phyloP scores from a whole-genome alignment of 345 rosid genomes.

The Gossypium ekmanianum region DNA sequence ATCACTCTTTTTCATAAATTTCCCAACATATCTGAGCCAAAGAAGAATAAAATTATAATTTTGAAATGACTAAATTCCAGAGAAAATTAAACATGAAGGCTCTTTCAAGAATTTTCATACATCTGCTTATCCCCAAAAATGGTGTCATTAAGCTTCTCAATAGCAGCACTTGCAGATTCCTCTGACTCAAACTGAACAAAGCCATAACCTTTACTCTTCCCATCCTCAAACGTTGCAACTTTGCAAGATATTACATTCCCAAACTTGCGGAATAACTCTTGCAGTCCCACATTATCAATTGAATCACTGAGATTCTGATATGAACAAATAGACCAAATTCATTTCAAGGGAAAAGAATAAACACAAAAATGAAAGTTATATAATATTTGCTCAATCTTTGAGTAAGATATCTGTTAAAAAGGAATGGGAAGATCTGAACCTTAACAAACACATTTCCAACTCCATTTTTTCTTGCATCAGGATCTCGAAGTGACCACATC shows the following conservation, averaged over 20 bases:
- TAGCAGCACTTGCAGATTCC: slow-evolving; percentile 65
- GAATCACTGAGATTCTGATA: slow-evolving; percentile 58
- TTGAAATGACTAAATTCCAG: background rate
- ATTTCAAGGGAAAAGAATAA: background rate
- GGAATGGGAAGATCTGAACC: slow-evolving; percentile 29
- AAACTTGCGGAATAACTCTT: slow-evolving; percentile 50
- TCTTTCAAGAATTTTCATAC: slow-evolving; percentile 16
- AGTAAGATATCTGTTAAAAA: background rate
- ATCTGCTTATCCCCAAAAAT: slow-evolving; percentile 48
- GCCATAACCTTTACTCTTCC: slow-evolving; percentile 68
- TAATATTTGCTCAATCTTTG: slow-evolving; percentile 1
- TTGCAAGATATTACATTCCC: slow-evolving; percentile 65
- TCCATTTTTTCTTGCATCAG: slow-evolving; percentile 66
- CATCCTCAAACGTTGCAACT: slow-evolving; percentile 55
- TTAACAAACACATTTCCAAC: slow-evolving; percentile 71
- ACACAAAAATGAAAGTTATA: background rate
- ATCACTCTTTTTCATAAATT: slow-evolving; percentile 56
- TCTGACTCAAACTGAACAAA: slow-evolving; percentile 60
- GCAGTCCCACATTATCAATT: slow-evolving; percentile 40
- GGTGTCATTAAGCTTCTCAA: slow-evolving; percentile 47
- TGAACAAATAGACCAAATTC: slow-evolving; percentile 6
- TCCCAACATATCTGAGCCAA: slow-evolving; percentile 51
- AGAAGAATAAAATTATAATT: background rate
- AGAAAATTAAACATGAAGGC: background rate
- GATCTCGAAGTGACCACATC: slow-evolving; percentile 66